Evolutionary conservation across 2,329 filamentous ascomycete species (phyloP).

Genomic region (Venturia nashicola): DNA sequence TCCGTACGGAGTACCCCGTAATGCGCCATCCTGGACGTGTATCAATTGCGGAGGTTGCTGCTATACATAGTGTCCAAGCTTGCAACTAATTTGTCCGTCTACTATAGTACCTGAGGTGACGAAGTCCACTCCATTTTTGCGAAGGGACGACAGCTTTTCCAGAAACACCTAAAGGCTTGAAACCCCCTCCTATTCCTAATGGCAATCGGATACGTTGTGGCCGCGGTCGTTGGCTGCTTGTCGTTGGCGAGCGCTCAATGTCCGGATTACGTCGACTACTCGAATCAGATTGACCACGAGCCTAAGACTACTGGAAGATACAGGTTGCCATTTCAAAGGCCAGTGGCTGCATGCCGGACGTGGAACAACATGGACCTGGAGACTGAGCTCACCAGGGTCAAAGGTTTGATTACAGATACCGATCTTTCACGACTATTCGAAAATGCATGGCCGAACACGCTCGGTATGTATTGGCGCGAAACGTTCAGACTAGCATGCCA

Average conservation of each 20-base stretch:
- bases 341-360: constrained; percentile 31
- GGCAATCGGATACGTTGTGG: not conserved
- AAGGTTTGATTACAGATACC: constrained; percentile 31
- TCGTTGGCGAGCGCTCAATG: constrained; percentile 1
- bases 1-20: no score
- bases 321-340: constrained; percentile 33
- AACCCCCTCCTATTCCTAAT: not conserved
- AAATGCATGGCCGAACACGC: constrained; percentile 62
- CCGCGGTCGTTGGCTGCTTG: not conserved
- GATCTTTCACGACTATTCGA: constrained; percentile 60
- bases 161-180: not conserved
- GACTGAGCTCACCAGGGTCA: constrained; percentile 22
- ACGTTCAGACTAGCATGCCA: not conserved
- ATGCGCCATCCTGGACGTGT: not conserved
- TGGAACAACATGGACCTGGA: constrained; percentile 34
- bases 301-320: constrained; percentile 32
- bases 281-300: constrained; percentile 18
- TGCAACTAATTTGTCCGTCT: not conserved
- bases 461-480: constrained; percentile 20
- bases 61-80: not conserved
- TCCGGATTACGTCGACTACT: constrained; percentile 7
- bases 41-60: not conserved
- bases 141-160: not conserved
- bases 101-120: no score
- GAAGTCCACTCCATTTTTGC: no score